Evolutionary conservation across 2,329 filamentous ascomycete genomes (phyloP), one percentile per base, ranked within the genome.

Genomic region (Xylaria sp.): DNA sequence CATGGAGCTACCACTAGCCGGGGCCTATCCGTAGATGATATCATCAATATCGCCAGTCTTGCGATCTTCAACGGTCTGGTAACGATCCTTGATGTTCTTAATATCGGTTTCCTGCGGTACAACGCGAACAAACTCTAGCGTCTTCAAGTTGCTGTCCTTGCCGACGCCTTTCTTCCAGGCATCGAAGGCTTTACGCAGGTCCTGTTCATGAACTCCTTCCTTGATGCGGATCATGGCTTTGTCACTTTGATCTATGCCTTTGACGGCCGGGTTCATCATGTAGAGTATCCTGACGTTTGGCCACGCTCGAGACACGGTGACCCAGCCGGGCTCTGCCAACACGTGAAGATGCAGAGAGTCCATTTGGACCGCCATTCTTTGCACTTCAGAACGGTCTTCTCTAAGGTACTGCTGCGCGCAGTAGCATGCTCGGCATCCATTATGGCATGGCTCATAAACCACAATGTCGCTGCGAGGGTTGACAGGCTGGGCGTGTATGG

Each of bases 401-500:
- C 61, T 61, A 18, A 44, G 49, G 57, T 71, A 72, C 35, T 71
- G 69, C 30, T 66, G 66, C 11, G 70, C 67, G 50, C 71, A 73
- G 59, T 68, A 66, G 23, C 58, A 66, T 7, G 61, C 67, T 49
- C 70, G 60, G 54, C 71, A 73, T 5, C 66, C 69, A 13, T 58
- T 65, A 19, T 71, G 69, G 42, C 71, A 73, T 13, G 70, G 70
- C 54, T 73, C 71, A 11, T 68, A 67, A 13, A 70, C 52, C 16
- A 73, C 66, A 44, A 72, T 66, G 52, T 73, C 71, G 6, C 58
- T 54, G 1, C 50, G n/a, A 9, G 65, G 55, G 30, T 67, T 67
- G n/a, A 71, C 50, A 42, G 59, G 55, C 48, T 72, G 71, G 3
- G 19, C 2, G 1, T 13, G 49, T 34, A 59, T 51, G 10, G 64